Base-by-base conservation (phyloP, 352 stramenopile genomes). In the Phytophthora tentaculata region DNA sequence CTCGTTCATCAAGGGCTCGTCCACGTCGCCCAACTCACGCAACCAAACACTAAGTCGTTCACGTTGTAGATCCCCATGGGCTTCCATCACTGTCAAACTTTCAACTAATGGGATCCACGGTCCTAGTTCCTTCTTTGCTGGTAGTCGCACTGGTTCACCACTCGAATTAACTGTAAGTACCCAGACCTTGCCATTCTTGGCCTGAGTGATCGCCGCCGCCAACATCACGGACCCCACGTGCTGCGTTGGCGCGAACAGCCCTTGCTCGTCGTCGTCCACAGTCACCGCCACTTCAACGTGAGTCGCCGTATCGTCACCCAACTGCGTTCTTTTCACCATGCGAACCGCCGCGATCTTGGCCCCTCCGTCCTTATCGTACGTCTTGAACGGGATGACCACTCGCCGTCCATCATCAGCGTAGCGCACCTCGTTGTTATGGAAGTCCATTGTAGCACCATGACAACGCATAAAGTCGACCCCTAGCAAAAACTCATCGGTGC, bases 361-460 rank as follows among this genome's bases (percentile, higher is more conserved):
- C 2, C 32, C 14, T 20, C 8, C 26, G 2, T 28, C 24, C 32
- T 39, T 39, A 3, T 14, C 32, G 10, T 16, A 14, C 3, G 32
- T 44, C 10, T 12, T 45, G 8, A 56, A 63, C 4, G 56, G 26
- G 2, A 63, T 55, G 3, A 56, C 32, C 3, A 63, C 26, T 39
- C 2, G 12, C 1, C 44, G 56, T n/a, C 19, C 43, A 6, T 1
- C 7, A 6, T 56, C 19, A 9, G 7, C 32, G 45, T 12, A n/a
- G 12, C 28, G 14, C 2, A 63, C 3, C 5, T 49, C 56, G 16
- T 55, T 45, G 1, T 22, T 3, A 3, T 39, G 26, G 19, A 63
- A 55, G 19, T 55, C 56, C 28, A 55, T 22, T 0, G n/a, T 62
- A 0, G 43, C 56, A 0, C 12, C 28, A 2, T 47, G 26, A 2